Percentiles rank a stretch among this genome's conserved stretches.
Evolutionary conservation across 169 alveolate genomes (phyloP).

Genomic region (Plasmodium coatneyi): DNA sequence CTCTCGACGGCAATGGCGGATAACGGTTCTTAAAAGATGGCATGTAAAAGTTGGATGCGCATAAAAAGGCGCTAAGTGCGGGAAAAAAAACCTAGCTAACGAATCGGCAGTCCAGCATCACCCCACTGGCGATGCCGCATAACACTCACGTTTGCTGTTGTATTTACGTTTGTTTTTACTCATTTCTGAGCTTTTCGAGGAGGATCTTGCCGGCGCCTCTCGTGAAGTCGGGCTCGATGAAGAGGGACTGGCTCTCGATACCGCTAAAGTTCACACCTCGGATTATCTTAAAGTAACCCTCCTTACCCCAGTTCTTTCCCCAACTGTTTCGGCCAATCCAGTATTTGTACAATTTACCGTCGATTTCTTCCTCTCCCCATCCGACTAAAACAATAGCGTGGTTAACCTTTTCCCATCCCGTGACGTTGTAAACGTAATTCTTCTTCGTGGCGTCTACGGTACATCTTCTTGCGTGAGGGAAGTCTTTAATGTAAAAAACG

Average conservation of each 20-base stretch:
- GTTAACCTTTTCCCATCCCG: constrained; percentile 92
- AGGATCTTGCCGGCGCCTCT: constrained; percentile 84
- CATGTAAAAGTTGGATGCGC: neutral
- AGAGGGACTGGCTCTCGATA: constrained; percentile 90
- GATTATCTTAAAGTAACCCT: constrained; percentile 86
- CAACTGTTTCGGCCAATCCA: constrained; percentile 90
- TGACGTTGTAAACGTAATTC: constrained; percentile 11
- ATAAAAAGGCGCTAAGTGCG: too few species aligned
- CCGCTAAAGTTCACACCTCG: constrained; percentile 87
- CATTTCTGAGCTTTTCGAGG: constrained; percentile 16
- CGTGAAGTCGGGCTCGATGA: constrained; percentile 88
- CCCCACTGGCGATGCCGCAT: neutral
- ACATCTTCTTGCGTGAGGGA: constrained; percentile 64
- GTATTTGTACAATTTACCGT: constrained; percentile 80
- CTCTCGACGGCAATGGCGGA: neutral
- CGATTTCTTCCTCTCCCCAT: constrained; percentile 89
- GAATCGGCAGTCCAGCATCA: neutral
- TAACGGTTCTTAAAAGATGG: neutral
- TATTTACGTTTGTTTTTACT: neutral
- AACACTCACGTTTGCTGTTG: too few species aligned
- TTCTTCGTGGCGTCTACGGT: neutral
- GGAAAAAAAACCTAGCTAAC: neutral
- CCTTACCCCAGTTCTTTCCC: constrained; percentile 88
- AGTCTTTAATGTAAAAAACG: constrained; percentile 29
- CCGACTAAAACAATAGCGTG: constrained; percentile 93